Evolutionary conservation across 2,329 filamentous ascomycete genomes (phyloP).

Genomic region (Orbilia quercus): DNA sequence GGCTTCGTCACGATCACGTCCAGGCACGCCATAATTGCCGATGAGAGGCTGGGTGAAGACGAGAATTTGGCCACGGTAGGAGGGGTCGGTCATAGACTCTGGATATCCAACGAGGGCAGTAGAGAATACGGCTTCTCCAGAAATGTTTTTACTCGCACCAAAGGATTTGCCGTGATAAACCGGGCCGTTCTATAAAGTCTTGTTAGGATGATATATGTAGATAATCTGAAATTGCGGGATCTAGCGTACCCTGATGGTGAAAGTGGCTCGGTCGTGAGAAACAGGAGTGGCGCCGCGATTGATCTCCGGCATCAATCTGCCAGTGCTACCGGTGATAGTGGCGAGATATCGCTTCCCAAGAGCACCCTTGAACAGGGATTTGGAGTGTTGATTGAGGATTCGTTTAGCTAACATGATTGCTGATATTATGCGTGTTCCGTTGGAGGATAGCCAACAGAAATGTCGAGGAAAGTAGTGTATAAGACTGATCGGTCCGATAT

Average conservation of each 20-base stretch:
- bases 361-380: conserved; percentile 63
- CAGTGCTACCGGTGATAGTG: conserved; percentile 76
- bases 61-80: conserved; percentile 92
- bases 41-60: conserved; percentile 98
- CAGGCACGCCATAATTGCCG: conserved; percentile 98
- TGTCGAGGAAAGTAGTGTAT: conserved; percentile 44
- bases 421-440: background rate
- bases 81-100: conserved; percentile 90
- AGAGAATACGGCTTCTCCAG: conserved; percentile 97
- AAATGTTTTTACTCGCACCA: conserved; percentile 94
- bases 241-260: conserved; percentile 83
- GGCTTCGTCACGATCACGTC: conserved; percentile 82
- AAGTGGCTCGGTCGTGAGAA: conserved; percentile 82
- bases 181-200: conserved; percentile 78
- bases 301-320: conserved; percentile 73
- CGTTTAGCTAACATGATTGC: conserved; percentile 72
- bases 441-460: conserved; percentile 27
- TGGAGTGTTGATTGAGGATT: conserved; percentile 66
- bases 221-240: background rate
- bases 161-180: conserved; percentile 97
- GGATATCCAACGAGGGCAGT: conserved; percentile 98
- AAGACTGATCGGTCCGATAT: conserved; percentile 56
- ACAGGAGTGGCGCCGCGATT: conserved; percentile 73
- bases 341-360: conserved; percentile 69
- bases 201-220: conserved; percentile 48